Percentiles rank a stretch among this genome's conserved stretches.
Conservation (phyloP, 2,329 filamentous ascomycete species). For the Malbranchea zuffiana region DNA sequence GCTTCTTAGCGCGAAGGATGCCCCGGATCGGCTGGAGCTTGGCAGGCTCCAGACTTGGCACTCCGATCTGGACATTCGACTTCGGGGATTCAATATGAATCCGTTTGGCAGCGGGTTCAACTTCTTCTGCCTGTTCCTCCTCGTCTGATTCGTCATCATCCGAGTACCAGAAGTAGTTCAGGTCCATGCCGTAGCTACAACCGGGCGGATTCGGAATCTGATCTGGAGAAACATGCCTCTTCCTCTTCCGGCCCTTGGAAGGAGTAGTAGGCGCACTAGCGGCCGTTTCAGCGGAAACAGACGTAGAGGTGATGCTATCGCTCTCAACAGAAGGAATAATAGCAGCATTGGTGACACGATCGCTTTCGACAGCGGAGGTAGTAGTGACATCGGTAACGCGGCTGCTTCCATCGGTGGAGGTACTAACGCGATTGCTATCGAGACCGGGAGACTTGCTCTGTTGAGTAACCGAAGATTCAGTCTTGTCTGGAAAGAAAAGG, state of each 20-base stretch:
- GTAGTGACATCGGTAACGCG: too few species aligned
- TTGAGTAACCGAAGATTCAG: background rate
- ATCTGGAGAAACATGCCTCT: conserved; percentile 31
- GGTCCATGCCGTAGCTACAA: conserved; percentile 32
- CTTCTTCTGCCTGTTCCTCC: conserved; percentile 5
- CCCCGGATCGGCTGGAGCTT: conserved; percentile 7
- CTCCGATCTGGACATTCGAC: too few species aligned
- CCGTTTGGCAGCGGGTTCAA: background rate
- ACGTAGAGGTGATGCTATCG: too few species aligned
- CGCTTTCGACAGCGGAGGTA: too few species aligned
- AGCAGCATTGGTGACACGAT: conserved; percentile 16
- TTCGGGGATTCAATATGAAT: background rate
- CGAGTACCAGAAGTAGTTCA: conserved; percentile 29
- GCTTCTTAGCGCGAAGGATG: conserved; percentile 19
- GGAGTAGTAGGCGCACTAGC: conserved; percentile 1
- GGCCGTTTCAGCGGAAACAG: too few species aligned
- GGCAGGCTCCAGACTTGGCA: conserved; percentile 1
- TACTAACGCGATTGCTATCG: background rate
- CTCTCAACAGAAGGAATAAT: conserved; percentile 3
- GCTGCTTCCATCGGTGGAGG: too few species aligned
- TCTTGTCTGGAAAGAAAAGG: background rate
- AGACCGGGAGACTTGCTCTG: background rate
- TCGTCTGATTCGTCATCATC: conserved; percentile 25
- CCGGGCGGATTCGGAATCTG: conserved; percentile 33
- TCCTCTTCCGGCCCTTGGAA: conserved; percentile 23